Evolutionary conservation across 352 stramenopile species (phyloP).

Genomic region (Globisporangium iwayamae): DNA sequence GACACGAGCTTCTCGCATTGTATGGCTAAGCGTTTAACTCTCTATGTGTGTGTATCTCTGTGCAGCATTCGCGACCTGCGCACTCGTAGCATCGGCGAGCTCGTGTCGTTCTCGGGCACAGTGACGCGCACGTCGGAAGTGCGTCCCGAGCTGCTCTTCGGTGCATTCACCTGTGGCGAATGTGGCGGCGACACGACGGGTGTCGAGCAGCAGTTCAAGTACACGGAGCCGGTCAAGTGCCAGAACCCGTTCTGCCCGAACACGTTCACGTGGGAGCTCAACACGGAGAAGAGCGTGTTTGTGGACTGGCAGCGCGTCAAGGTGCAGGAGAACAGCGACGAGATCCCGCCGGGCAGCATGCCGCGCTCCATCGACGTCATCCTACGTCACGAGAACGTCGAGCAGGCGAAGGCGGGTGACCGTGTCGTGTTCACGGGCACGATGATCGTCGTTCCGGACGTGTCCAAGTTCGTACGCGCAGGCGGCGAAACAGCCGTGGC

Average conservation of each 20-base stretch:
- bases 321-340: slow-evolving; percentile 98
- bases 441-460: slow-evolving; percentile 96
- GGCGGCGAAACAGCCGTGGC: slow-evolving; percentile 70
- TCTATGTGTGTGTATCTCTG: neutral
- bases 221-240: slow-evolving; percentile 96
- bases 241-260: slow-evolving; percentile 95
- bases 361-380: slow-evolving; percentile 97
- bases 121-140: slow-evolving; percentile 98
- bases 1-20: neutral
- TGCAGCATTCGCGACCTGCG: slow-evolving; percentile 89
- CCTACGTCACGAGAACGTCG: slow-evolving; percentile 97
- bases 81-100: slow-evolving; percentile 91
- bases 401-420: slow-evolving; percentile 95
- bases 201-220: slow-evolving; percentile 98
- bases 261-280: slow-evolving; percentile 81
- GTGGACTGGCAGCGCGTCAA: slow-evolving; percentile 98
- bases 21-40: neutral
- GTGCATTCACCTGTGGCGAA: slow-evolving; percentile 93
- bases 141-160: slow-evolving; percentile 95
- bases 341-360: slow-evolving; percentile 98
- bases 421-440: slow-evolving; percentile 93
- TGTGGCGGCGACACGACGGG: slow-evolving; percentile 89
- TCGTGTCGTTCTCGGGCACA: slow-evolving; percentile 93
- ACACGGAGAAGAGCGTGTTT: slow-evolving; percentile 92
- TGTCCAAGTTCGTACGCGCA: slow-evolving; percentile 83